Evolutionary conservation across 140 eudicot species (phyloP).

Genomic region (Senecio squalidus): DNA sequence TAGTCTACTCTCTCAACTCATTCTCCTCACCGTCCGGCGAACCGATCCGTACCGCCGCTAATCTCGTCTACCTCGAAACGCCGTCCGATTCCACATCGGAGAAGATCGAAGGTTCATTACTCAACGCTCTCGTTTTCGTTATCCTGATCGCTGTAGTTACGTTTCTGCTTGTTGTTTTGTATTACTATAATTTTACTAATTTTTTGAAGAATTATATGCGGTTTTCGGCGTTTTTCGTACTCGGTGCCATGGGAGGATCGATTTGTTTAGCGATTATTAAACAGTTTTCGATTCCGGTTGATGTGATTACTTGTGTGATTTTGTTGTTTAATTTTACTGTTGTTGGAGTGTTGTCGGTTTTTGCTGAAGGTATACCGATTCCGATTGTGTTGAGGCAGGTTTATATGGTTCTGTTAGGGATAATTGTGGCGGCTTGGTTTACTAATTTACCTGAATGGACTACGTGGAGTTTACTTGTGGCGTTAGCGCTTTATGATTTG

Average conservation of each 20-base stretch:
- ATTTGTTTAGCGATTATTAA: slow-evolving; percentile 46
- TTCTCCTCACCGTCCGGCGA: slow-evolving; percentile 27
- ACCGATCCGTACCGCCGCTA: slow-evolving; percentile 89
- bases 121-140: slow-evolving; percentile 84
- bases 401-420: slow-evolving; percentile 75
- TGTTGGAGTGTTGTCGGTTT: slow-evolving; percentile 65
- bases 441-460: slow-evolving; percentile 94
- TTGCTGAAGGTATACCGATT: slow-evolving; percentile 48
- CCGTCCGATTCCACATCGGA: slow-evolving; percentile 62
- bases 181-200: slow-evolving; percentile 74
- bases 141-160: slow-evolving; percentile 71
- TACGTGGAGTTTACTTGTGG: slow-evolving; percentile 83
- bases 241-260: slow-evolving; percentile 79
- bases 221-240: slow-evolving; percentile 71
- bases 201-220: slow-evolving; percentile 83
- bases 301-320: slow-evolving; percentile 48
- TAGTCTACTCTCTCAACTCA: slow-evolving; percentile 72
- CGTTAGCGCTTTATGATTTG: slow-evolving; percentile 80
- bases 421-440: slow-evolving; percentile 92
- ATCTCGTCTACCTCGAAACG: slow-evolving; percentile 73
- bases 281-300: slow-evolving; percentile 58
- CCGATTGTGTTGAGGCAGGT: slow-evolving; percentile 70
- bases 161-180: slow-evolving; percentile 73
- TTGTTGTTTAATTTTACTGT: slow-evolving; percentile 56
- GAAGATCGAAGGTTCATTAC: slow-evolving; percentile 79